Base-by-base conservation (phyloP, 768 basidiomycete species). In the Mycena belliarum region DNA sequence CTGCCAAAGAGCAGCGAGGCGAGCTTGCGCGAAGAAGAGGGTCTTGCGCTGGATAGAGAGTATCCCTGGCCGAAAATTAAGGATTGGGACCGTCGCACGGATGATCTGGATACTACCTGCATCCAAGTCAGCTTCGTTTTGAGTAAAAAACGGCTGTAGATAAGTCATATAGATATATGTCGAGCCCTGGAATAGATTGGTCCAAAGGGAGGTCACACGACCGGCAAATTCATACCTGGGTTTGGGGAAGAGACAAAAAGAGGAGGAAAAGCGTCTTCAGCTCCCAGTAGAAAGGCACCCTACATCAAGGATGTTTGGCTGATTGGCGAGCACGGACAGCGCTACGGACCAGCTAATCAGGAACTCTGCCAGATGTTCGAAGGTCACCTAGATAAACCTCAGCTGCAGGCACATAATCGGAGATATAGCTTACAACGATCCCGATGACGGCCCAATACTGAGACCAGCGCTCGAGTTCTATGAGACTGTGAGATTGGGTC, bases 221-320 rank as follows among this genome's bases (percentile, higher is more conserved):
- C 38, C 29, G 46, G 38, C 11, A 12, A 41, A 6, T 32, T 71
- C 74, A 46, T 55, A 84, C 88, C 79, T 88, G 80, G 1, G 80
- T 87, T 72, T 88, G 87, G 8, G 88, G 87, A 18, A 90, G 79
- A 10, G 87, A 72, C 42, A 90, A 69, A 73, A 85, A 90, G 24
- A 90, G 75, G 4, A 90, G 68, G 67, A 89, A 83, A 4, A 84
- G 23, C n/a, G 85, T 88, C 64, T 88, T 84, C 50, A 82, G 43
- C 65, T 90, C 89, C 83, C 84, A 88, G 66, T 89, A 90, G 68
- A 91, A 88, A 8, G 89, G 88, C 40, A 90, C 65, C 88, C 88
- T 88, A 64, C 48, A 23, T 37, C 51, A 10, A 2, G 20, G 23
- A 7, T n/a, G 38, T 20, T 55, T 40, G 52, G 52, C 69, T 20